Conservation (phyloP, 31 red algal genomes). For the Asparagopsis taxiformis region DNA sequence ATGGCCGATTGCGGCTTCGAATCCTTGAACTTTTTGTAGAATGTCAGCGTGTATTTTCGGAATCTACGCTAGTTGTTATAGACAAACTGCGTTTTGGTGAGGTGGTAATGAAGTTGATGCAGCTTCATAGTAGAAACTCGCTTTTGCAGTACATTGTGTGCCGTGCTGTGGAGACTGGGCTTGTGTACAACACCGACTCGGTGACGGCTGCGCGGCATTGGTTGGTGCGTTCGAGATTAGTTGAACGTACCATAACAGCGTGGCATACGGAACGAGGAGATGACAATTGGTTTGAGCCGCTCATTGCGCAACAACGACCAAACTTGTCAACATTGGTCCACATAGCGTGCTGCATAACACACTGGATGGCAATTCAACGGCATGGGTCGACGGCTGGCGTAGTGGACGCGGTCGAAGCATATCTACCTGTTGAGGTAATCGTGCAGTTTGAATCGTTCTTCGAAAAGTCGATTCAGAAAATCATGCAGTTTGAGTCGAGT, state of each 20-base stretch:
- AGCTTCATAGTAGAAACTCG: conserved; percentile 24
- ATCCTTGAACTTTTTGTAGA: conserved; percentile 15
- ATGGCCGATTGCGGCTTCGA: neutral
- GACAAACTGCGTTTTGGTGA: conserved; percentile 21
- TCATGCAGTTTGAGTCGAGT: too few species aligned
- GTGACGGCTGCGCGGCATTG: conserved; percentile 8
- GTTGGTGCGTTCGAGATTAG: conserved; percentile 9
- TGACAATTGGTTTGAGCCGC: conserved; percentile 3
- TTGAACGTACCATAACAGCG: neutral
- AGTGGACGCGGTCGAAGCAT: conserved; percentile 1
- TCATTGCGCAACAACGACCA: conserved; percentile 4
- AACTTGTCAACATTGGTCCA: conserved; percentile 28
- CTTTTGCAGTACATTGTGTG: conserved; percentile 21
- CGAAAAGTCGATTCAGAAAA: too few species aligned
- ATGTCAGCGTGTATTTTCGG: conserved; percentile 10
- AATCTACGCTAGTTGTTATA: conserved; percentile 11
- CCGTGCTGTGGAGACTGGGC: conserved; percentile 9
- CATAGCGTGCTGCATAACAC: conserved; percentile 36
- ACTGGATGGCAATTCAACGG: conserved; percentile 23
- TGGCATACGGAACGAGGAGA: conserved; percentile 7
- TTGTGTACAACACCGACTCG: conserved; percentile 6
- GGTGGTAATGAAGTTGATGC: conserved; percentile 27
- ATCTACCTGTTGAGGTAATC: conserved; percentile 9
- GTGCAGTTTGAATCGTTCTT: too few species aligned
- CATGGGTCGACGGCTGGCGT: neutral